Evolutionary conservation across 2,329 filamentous ascomycete species (phyloP), one percentile per base, ranked within the genome.

Genomic region (Cercospora sesami): DNA sequence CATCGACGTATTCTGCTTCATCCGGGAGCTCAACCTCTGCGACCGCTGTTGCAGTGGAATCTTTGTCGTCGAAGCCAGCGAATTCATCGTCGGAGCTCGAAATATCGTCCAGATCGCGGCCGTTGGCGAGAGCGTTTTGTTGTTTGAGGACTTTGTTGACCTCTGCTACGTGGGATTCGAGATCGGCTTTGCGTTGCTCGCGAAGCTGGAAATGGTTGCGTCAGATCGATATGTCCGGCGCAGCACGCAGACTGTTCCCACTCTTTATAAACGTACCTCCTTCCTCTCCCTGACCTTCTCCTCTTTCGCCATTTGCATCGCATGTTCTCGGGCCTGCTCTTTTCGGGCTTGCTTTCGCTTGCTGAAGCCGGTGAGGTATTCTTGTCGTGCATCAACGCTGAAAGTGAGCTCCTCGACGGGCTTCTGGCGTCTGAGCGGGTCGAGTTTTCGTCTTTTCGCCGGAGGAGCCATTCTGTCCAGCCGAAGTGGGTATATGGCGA

Each of bases 281-380:
- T 89, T 91, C 74, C 94, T 85, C 66, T 90, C 83, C 67, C 86
- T 83, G 66, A 94, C 86, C 77, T 86, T 91, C 78, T 97, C 94
- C 75, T 93, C 87, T 60, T 90, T 88, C 59, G 90, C 93, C 77
- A 86, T 89, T 80, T 92, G 90, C 57, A 87, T 89, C 3, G 92
- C 92, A 73, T 91, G 85, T 73, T 95, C 93, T 77, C 95, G 91
- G 1, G 94, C 94, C 79, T 90, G 85, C 82, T 96, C 96, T 73
- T 90, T 89, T 42, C 95, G 87, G 79, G 93, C 91, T 63, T 91
- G 82, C 80, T 97, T 98, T 80, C 95, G 90, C 85, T 98, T 99
- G 83, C 94, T 94, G 81, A 99, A 99, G 2, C 95, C 95, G 0
- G 93, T 97, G 67, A 99, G 85, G 78, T 92, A 99, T 76, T 98